Evolutionary conservation across 352 stramenopile species (phyloP).

Genomic region (Lagenidium sp.): DNA sequence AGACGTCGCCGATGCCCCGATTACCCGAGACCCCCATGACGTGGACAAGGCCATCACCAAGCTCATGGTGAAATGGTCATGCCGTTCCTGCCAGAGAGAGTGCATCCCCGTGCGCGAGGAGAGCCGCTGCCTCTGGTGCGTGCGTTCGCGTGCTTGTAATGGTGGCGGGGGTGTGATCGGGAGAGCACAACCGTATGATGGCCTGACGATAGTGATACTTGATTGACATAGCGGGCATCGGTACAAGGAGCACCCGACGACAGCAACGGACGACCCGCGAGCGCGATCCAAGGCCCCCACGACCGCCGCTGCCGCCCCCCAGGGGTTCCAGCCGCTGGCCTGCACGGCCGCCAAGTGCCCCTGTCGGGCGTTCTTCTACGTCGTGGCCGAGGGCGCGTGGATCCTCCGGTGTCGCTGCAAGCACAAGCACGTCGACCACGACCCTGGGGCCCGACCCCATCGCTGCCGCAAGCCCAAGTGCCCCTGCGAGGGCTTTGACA

Average conservation of each 20-base stretch:
- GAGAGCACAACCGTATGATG: background rate
- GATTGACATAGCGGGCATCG: slow-evolving; percentile 36
- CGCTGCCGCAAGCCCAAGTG: slow-evolving; percentile 48
- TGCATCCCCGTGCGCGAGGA: slow-evolving; percentile 73
- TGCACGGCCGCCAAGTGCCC: slow-evolving; percentile 48
- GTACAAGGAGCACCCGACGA: slow-evolving; percentile 63
- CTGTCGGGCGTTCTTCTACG: slow-evolving; percentile 61
- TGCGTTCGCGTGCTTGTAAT: background rate
- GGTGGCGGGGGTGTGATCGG: no score
- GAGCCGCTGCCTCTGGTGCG: slow-evolving; percentile 64
- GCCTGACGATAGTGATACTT: background rate
- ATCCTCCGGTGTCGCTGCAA: slow-evolving; percentile 76
- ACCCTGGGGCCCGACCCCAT: slow-evolving; percentile 27
- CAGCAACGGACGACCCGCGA: slow-evolving; percentile 15
- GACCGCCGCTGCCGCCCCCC: background rate
- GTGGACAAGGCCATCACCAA: no score
- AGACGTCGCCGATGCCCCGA: no score
- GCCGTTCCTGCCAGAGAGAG: slow-evolving; percentile 45
- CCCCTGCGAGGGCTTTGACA: slow-evolving; percentile 52
- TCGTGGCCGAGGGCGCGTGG: slow-evolving; percentile 75
- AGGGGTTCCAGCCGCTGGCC: slow-evolving; percentile 41
- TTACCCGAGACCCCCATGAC: no score
- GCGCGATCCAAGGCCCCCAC: slow-evolving; percentile 13
- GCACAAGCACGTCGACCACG: slow-evolving; percentile 71
- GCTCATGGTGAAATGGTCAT: slow-evolving; percentile 55